These are phyloP conservation scores for Pedinophyceae sp. DNA, from an alignment of 139 green algal species.

Conservation along the genomic window DNA sequence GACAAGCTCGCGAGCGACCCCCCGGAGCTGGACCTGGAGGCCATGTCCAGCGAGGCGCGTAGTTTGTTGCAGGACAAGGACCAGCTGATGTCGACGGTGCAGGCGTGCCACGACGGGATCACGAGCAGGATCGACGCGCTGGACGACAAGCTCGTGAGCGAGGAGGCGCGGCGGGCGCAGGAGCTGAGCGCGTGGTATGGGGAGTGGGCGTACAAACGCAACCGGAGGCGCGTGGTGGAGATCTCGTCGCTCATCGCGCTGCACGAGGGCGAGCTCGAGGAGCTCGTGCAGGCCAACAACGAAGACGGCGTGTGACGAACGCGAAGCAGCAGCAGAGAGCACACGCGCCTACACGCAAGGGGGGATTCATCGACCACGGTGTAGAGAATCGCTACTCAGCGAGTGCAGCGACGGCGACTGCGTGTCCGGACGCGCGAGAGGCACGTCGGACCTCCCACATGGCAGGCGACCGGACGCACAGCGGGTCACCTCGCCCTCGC, in stretches of 20 bases:
- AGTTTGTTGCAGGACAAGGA: constrained; percentile 42
- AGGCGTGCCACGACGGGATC: constrained; percentile 14
- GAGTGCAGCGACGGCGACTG: no score
- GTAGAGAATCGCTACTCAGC: no score
- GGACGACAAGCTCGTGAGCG: constrained; percentile 11
- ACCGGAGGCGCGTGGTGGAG: constrained; percentile 11
- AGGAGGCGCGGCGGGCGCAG: constrained; percentile 1
- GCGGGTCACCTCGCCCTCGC: no score
- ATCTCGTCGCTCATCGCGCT: constrained; percentile 6
- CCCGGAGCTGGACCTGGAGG: constrained; percentile 25
- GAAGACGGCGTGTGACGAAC: no score
- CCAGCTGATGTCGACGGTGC: not conserved
- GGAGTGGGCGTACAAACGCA: constrained; percentile 10
- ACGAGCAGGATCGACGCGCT: constrained; percentile 15
- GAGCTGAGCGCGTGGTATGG: constrained; percentile 1
- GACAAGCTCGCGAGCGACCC: constrained; percentile 33
- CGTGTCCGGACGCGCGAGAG: no score
- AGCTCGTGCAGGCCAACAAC: not conserved
- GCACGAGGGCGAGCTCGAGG: constrained; percentile 5
- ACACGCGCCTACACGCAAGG: no score
- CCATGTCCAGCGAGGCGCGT: constrained; percentile 31
- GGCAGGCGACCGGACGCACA: no score
- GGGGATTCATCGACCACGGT: no score
- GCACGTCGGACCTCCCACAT: no score
- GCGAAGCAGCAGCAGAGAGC: no score